Evolutionary conservation across 495 filamentous ascomycete species (phyloP).

Genomic region (Thermochaetoides thermophila): DNA sequence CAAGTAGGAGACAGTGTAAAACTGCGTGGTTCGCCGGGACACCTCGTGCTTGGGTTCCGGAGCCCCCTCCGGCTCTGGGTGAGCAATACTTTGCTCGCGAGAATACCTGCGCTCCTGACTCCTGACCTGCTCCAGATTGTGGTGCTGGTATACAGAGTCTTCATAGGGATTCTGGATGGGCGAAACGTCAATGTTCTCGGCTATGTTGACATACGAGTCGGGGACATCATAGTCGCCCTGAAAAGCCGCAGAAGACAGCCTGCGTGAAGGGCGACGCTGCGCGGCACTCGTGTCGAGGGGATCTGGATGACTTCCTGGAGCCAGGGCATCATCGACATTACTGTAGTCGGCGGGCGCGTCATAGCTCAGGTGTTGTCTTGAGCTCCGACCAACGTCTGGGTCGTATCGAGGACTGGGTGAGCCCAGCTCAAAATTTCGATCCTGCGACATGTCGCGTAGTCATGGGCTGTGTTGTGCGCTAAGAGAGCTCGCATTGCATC

Average conservation of each 20-base stretch:
- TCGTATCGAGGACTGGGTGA: no score
- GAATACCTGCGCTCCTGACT: constrained; percentile 13
- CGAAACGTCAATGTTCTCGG: constrained; percentile 29
- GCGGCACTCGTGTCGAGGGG: no score
- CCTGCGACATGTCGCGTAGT: no score
- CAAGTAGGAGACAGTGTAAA: constrained; percentile 70
- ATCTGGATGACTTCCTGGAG: not conserved
- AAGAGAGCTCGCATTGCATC: no score
- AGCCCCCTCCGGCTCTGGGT: constrained; percentile 5
- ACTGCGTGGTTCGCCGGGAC: constrained; percentile 48
- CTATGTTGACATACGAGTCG: constrained; percentile 32
- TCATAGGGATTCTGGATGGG: constrained; percentile 33
- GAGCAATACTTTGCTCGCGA: constrained; percentile 3
- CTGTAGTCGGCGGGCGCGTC: no score
- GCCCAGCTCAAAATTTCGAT: no score
- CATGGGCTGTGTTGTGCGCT: no score
- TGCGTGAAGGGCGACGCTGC: not conserved
- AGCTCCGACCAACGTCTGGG: no score
- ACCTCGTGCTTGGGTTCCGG: constrained; percentile 4
- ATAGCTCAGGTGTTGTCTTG: no score
- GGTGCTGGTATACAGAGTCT: constrained; percentile 14
- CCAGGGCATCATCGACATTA: constrained; percentile 3
- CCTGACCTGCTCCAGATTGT: constrained; percentile 17
- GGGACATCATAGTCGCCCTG: constrained; percentile 27
- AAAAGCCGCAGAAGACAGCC: constrained; percentile 5